Evolutionary conservation across 495 filamentous ascomycete species (phyloP), one percentile per base, ranked within the genome.

Genomic region (Clavariopsis aquatica): DNA sequence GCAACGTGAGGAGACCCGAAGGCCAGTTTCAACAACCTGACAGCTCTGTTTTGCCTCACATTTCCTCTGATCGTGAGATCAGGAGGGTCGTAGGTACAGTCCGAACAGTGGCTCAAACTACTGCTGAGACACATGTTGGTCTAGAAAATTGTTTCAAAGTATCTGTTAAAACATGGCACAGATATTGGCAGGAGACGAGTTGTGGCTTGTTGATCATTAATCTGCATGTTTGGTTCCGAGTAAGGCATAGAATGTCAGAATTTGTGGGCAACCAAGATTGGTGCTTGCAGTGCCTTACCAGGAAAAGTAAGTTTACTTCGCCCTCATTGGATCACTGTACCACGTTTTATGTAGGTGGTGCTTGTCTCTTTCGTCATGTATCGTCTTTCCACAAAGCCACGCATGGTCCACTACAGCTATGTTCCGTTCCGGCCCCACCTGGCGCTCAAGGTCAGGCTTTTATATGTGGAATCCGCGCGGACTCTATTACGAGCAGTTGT

Each of bases 301-400:
- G 49, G 45, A 45, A 24, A 23, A 28, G 47, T 45, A 23, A 53
- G 59, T 45, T 29, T 31, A 27, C 20, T 15, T 23, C 12, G 8
- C 24, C 54, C 49, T 34, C 19, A 62, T 53, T 53, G 49, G 59
- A 4, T 6, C 52, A 23, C 19, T 19, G 10, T 12, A 17, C 10
- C 15, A 12, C 51, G 45, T 63, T 49, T 27, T 19, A 24, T 24
- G 61, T 55, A 22, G 6, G 45, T 12, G 36, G 52, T 52, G 23
- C 28, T 24, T 52, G 60, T 22, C 51, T 49, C 52, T 55, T 46
- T 65, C 55, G 59, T 53, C 38, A 43, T 27, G 29, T 52, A 38
- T 13, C 26, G 2, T 54, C 13, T 22, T 45, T 26, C 34, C 45
- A 29, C 54, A 26, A 38, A 46, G 17, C 55, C 54, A 58, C 59